Base-by-base conservation (phyloP, 2,329 filamentous ascomycete species). In the Plectosphaerella cucumerina region DNA sequence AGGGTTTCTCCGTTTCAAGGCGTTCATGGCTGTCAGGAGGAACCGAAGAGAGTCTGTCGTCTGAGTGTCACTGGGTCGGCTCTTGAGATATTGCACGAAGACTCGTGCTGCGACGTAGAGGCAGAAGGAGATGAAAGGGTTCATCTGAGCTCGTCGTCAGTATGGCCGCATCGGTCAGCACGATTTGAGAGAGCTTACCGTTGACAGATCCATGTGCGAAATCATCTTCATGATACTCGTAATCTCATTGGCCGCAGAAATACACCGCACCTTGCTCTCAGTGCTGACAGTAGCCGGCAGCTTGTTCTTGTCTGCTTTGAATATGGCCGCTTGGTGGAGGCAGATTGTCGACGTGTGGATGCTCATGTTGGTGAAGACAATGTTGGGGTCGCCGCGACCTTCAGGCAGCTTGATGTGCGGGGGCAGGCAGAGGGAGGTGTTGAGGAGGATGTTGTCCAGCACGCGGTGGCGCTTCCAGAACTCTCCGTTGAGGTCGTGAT, bases 281-380 rank as follows among this genome's bases (percentile, higher is more conserved):
- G 88, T 84, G 56, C 89, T 86, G 44, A 97, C 86, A 17, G 87
- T 85, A 1, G 80, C 74, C 1, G 90, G 85, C 54, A 97, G 73
- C 49, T 84, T 82, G 67, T 96, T 87, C 70, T 91, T 94, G 61
- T 97, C 93, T 0, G 92, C 91, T 66, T 97, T 97, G 78, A 93
- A 97, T 18, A 99, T 97, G 22, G 94, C 94, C 3, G 93, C 94
- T 71, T 99, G 94, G 63, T 99, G 94, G n/a, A 99, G 75, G 66
- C 93, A 97, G 49, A 99, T 97, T 2, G 90, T 91, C 1, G 92
- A 96, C 0, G 94, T 96, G 65, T 97, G 92, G 31, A 99, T 90
- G 64, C 89, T 91, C 90, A 99, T 96, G 62, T 97, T 97, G 51
- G 89, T 84, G 65, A 97, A 97, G 5, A 97, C 84, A 49, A 93